A percentile compares a stretch with the other conserved stretches of the same genome.
These are phyloP conservation scores for Tagetes patula DNA, from an alignment of 129 eudicot genomes.

Conservation along the genomic window DNA sequence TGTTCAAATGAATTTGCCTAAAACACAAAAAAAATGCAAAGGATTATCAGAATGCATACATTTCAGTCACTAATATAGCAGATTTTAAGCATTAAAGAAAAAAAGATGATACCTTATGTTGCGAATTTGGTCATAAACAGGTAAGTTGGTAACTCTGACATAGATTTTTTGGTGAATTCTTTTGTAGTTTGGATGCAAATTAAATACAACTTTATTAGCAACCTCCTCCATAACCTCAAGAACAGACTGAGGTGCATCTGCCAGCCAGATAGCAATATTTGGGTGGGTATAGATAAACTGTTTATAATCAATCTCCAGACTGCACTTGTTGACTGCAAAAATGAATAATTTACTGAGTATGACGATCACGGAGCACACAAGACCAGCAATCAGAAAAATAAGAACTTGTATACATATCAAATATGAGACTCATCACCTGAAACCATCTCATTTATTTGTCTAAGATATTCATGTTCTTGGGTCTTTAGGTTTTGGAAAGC, in stretches of 20 bases:
- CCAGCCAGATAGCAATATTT: conserved; percentile 97
- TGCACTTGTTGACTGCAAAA: conserved; percentile 87
- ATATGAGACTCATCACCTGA: conserved; percentile 50
- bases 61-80: neutral
- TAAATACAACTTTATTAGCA: conserved; percentile 86
- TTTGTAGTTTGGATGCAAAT: conserved; percentile 76
- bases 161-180: conserved; percentile 80
- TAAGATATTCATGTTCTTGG: conserved; percentile 58
- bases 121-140: conserved; percentile 97
- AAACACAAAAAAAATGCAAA: neutral
- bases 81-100: neutral
- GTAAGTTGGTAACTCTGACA: conserved; percentile 91
- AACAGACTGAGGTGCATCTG: conserved; percentile 99
- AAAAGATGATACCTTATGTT: conserved; percentile 66
- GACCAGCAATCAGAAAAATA: neutral
- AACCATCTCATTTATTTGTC: conserved; percentile 95
- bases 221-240: conserved; percentile 99
- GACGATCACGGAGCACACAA: neutral
- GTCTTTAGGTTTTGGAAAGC: conserved; percentile 62
- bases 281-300: conserved; percentile 87
- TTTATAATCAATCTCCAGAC: conserved; percentile 94
- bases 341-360: conserved; percentile 1
- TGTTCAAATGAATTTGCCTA: conserved; percentile 96
- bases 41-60: neutral
- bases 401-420: neutral